Evolutionary conservation across 345 rosid genomes (phyloP).

Genomic region (Brassica nigra): DNA sequence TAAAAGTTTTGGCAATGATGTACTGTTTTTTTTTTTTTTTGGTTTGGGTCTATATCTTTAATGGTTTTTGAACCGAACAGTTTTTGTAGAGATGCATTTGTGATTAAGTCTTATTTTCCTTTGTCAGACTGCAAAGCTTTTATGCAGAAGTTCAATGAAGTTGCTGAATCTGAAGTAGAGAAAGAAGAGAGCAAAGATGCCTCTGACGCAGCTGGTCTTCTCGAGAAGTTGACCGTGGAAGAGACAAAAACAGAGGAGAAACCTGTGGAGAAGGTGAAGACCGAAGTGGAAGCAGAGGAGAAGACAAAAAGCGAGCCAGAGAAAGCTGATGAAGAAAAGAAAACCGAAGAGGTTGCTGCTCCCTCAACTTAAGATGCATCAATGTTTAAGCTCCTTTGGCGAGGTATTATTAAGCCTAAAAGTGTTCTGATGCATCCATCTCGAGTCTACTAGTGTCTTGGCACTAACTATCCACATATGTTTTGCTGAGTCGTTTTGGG

Average conservation of each 20-base stretch:
- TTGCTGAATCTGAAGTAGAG: slow-evolving; percentile 61
- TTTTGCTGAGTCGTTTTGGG: slow-evolving; percentile 32
- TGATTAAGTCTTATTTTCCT: not conserved
- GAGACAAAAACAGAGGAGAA: slow-evolving; percentile 60
- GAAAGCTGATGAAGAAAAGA: slow-evolving; percentile 49
- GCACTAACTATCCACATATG: slow-evolving; percentile 29
- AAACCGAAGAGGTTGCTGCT: slow-evolving; percentile 46
- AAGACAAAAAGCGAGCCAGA: slow-evolving; percentile 43
- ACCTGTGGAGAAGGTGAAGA: slow-evolving; percentile 40
- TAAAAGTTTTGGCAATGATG: not conserved
- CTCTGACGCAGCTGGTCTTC: slow-evolving; percentile 64
- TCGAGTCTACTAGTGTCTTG: slow-evolving; percentile 31
- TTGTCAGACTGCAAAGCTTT: slow-evolving; percentile 78
- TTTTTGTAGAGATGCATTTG: not conserved
- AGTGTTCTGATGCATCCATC: slow-evolving; percentile 28
- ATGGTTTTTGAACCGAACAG: not conserved
- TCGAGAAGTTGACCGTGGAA: slow-evolving; percentile 71
- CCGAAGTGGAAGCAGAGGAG: slow-evolving; percentile 42
- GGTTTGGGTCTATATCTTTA: not conserved
- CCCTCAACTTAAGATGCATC: slow-evolving; percentile 48
- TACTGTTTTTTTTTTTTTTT: not conserved
- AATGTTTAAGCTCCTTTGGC: slow-evolving; percentile 15
- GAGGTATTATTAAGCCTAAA: slow-evolving; percentile 30
- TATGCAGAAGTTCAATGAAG: slow-evolving; percentile 75
- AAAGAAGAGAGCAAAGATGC: slow-evolving; percentile 81